phyloP scores from a whole-genome alignment of 805 yeast genomes.

The Cyberlindnera veronae region DNA sequence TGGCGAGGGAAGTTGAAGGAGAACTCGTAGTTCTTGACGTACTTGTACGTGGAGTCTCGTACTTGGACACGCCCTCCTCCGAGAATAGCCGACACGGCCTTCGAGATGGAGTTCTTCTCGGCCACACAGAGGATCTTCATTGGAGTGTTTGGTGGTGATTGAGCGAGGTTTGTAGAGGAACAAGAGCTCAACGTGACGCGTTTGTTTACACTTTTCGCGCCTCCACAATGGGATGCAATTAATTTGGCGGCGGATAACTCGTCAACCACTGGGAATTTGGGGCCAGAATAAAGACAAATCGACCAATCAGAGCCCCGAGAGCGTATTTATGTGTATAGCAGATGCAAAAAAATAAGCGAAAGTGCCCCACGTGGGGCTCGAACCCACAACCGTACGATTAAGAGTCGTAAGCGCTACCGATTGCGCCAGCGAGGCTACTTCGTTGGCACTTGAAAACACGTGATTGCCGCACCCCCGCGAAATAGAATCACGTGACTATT shows the following conservation, averaged over 20 bases:
- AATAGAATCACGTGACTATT: too few species aligned
- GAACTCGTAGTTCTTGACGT: constrained; percentile 78
- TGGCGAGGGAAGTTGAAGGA: constrained; percentile 55
- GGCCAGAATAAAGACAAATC: too few species aligned
- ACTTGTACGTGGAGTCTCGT: constrained; percentile 52
- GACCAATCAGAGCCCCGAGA: too few species aligned
- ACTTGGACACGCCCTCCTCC: constrained; percentile 63
- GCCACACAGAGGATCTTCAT: constrained; percentile 92
- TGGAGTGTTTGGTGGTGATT: neutral
- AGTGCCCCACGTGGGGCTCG: constrained; percentile 35
- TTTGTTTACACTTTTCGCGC: constrained; percentile 1
- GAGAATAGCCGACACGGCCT: constrained; percentile 68
- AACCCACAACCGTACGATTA: constrained; percentile 35
- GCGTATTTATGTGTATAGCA: neutral
- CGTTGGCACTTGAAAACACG: neutral
- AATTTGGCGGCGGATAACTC: too few species aligned
- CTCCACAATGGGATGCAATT: too few species aligned
- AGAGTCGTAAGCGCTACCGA: constrained; percentile 35
- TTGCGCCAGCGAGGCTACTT: constrained; percentile 33
- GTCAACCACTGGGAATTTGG: too few species aligned
- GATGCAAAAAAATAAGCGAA: neutral
- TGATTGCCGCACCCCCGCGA: too few species aligned
- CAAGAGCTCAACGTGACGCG: constrained; percentile 2
- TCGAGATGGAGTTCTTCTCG: constrained; percentile 94
- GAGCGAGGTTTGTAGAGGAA: neutral